Base-by-base conservation (phyloP, 108 stramenopile species). In the Nannochloropsis oceanica region DNA sequence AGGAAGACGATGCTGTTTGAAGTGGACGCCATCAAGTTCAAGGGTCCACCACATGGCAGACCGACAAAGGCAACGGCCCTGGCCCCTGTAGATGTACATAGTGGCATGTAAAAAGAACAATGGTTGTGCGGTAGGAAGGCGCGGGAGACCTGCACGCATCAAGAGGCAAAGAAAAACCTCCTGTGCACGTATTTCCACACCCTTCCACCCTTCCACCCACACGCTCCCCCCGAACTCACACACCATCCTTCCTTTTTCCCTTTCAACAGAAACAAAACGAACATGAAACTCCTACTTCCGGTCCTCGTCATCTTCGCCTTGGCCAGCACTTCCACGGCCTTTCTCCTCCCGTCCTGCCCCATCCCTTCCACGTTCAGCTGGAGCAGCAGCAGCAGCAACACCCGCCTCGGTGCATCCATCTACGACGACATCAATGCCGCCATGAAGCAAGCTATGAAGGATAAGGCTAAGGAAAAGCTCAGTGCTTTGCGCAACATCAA, bases 381-480 rank as follows among this genome's bases (percentile, higher is more conserved):
- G n/a, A 73, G n/a, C 59, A 73, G 22, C 8, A 73, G 12, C 46
- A 50, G 8, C 34, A n/a, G 59, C 59, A 73, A n/a, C 59, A 73
- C 59, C n/a, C 59, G 59, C 7, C 59, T 73, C n/a, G 18, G 22
- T 73, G 59, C 59, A 2, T 73, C 59, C 59, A 79, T 86, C 20
- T 86, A 81, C 42, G 85, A 86, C 11, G 85, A 86, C 34, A 44
- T 86, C 18, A 59, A 80, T 18, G 25, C 44, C 81, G 81, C 44
- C n/a, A 82, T 86, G 81, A 86, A 86, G 42, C 13, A 80, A 25
- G 34, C 44, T 8, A 82, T 86, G 85, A 86, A 86, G 34, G 27
- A 26, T 44, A 44, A 44, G 50, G 85, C 81, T 27, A 86, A 86
- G 85, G 44, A 44, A 82, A 87, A 82, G 82, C 86, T 87, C 8